Base-by-base conservation (phyloP, 768 basidiomycete species). In the Trametes cinnabarina region DNA sequence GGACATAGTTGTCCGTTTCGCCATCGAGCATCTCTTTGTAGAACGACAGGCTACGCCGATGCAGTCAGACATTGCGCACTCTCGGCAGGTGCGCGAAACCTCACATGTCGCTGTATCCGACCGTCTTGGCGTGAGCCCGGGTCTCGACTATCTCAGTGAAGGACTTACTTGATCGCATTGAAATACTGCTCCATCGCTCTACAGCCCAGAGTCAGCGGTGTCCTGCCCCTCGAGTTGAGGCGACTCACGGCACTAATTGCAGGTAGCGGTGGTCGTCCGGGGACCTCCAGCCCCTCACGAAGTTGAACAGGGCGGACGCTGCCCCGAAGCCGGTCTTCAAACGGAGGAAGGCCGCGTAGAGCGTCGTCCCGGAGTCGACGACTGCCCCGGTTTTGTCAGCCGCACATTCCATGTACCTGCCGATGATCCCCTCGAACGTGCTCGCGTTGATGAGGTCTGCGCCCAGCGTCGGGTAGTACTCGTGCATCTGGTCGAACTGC, bases 341-440 rank as follows among this genome's bases (percentile, higher is more conserved):
- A 12, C 62, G 57, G 3, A 67, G 64, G 46, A 64, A 73, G 10
- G 55, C 58, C 1, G 73, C 61, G 39, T 70, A 74, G 6, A 52
- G 51, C 11, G 64, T 54, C 12, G 73, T 68, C n/a, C 54, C 63
- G 12, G 50, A 22, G 23, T 51, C 17, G 40, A 71, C 44, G 57
- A 25, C 51, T 66, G 73, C 12, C 6, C 30, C 30, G 7, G 30
- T 67, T 5, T 60, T 64, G 14, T 56, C 42, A 3, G 69, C 71
- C 34, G 73, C 69, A 22, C 65, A 46, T 26, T 78, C 76, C 12
- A 76, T 55, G 35, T 73, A 39, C 47, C 66, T 60, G 7, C 72
- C 70, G 37, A 71, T 69, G 19, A 79, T 62, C 30, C 72, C 69
- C 26, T 73, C 74, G 35, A 78, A 42, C 0, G 71, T 73, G 5